Conservation (phyloP, 2,329 filamentous ascomycete species). For the Nothopassalora personata region DNA sequence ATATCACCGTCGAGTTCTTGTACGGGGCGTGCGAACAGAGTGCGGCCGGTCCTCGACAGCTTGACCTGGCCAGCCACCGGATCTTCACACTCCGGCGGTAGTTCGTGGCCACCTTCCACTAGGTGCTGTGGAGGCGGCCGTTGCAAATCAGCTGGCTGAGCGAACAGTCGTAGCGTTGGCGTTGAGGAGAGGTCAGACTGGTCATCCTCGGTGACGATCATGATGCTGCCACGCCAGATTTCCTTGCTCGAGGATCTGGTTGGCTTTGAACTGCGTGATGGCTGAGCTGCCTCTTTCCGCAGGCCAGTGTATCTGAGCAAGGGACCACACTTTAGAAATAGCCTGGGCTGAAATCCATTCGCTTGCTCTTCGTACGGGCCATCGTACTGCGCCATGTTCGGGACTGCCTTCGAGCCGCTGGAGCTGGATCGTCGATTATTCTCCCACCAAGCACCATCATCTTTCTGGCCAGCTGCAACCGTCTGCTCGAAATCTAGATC, state of each 20-base stretch:
- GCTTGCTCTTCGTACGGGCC: slow-evolving; percentile 62
- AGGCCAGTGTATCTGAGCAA: slow-evolving; percentile 86
- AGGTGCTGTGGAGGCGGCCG: slow-evolving; percentile 70
- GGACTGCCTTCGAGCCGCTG: slow-evolving; percentile 24
- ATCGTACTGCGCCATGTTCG: slow-evolving; percentile 50
- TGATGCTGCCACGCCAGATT: slow-evolving; percentile 86
- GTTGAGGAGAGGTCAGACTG: slow-evolving; percentile 74
- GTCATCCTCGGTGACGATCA: slow-evolving; percentile 88
- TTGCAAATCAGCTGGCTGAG: slow-evolving; percentile 76
- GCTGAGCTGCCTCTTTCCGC: slow-evolving; percentile 50
- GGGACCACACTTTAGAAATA: slow-evolving; percentile 87
- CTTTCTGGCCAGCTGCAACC: slow-evolving; percentile 5
- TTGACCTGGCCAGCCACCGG: slow-evolving; percentile 84
- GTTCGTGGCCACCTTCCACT: slow-evolving; percentile 51
- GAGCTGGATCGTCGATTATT: slow-evolving; percentile 25
- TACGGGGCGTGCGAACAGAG: slow-evolving; percentile 83
- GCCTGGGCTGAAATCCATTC: slow-evolving; percentile 69
- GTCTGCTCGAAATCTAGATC: slow-evolving; percentile 40
- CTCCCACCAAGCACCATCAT: slow-evolving; percentile 68
- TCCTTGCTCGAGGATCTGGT: slow-evolving; percentile 55
- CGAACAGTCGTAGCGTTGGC: slow-evolving; percentile 77
- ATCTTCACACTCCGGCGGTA: slow-evolving; percentile 79
- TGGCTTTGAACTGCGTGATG: slow-evolving; percentile 35
- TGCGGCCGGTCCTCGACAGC: slow-evolving; percentile 75
- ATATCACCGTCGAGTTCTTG: slow-evolving; percentile 72